A percentile compares a stretch with the other conserved stretches of the same genome.
Evolutionary conservation across 1,284 basidiomycete genomes (phyloP).

Genomic region (Butyriboletus appendiculatus): DNA sequence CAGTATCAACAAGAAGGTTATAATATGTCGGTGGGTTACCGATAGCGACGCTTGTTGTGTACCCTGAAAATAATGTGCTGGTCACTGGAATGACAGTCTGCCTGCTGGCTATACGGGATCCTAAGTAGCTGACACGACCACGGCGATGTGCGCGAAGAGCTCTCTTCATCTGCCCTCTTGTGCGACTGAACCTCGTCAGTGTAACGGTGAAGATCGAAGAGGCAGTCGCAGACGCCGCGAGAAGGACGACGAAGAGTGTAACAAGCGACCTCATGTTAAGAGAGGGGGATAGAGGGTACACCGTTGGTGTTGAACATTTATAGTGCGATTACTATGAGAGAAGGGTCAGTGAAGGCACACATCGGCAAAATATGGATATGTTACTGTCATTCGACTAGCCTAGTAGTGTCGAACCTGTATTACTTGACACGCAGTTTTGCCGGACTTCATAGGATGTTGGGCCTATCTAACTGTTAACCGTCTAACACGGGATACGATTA

Average conservation of each 20-base stretch:
- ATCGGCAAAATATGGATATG: no score
- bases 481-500: no score
- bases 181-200: slow-evolving; percentile 14
- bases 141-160: slow-evolving; percentile 24
- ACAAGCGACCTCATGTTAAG: slow-evolving; percentile 19
- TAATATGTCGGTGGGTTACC: slow-evolving; percentile 27
- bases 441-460: no score
- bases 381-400: no score
- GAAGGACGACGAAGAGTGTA: slow-evolving; percentile 6
- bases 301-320: slow-evolving; percentile 3
- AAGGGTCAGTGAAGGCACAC: no score
- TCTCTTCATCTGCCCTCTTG: slow-evolving; percentile 17
- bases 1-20: slow-evolving; percentile 31
- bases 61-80: slow-evolving; percentile 14
- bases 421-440: no score
- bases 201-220: slow-evolving; percentile 9
- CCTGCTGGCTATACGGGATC: background rate
- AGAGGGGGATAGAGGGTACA: background rate
- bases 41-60: slow-evolving; percentile 25
- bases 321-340: background rate
- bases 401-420: no score
- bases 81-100: slow-evolving; percentile 15
- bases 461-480: no score
- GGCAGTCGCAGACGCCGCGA: slow-evolving; percentile 17
- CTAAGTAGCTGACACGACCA: slow-evolving; percentile 18